Evolutionary conservation across 225 moss, liverwort and hornwort species (phyloP).

Genomic region (Rhytidiadelphus loreus): DNA sequence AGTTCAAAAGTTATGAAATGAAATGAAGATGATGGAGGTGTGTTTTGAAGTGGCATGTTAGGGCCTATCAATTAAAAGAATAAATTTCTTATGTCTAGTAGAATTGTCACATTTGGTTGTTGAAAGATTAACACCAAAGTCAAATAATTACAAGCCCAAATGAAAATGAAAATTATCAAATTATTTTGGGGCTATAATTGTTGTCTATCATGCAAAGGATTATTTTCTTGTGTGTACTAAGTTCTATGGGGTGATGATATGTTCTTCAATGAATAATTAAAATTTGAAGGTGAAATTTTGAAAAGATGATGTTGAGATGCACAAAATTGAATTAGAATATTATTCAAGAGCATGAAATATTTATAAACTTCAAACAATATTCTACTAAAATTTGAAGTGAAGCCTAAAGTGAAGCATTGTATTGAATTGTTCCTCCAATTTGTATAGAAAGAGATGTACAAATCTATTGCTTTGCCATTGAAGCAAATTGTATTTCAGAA

Average conservation of each 20-base stretch:
- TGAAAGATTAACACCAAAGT: background rate
- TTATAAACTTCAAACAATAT: background rate
- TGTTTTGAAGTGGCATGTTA: background rate
- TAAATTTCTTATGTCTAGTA: background rate
- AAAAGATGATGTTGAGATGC: background rate
- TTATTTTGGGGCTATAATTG: background rate
- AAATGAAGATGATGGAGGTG: background rate
- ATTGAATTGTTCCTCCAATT: background rate
- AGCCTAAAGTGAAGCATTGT: rapidly evolving
- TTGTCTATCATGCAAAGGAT: background rate
- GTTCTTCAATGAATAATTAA: background rate
- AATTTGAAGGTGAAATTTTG: background rate
- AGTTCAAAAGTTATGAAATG: background rate
- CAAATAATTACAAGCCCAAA: background rate
- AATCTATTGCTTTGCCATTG: background rate
- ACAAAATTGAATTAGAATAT: background rate
- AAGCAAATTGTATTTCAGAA: background rate
- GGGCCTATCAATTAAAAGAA: background rate
- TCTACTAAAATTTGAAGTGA: background rate
- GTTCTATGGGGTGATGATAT: background rate
- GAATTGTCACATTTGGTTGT: background rate
- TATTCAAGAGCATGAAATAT: background rate
- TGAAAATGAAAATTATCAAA: background rate
- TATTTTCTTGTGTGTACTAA: background rate
- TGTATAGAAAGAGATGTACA: background rate